A percentile compares a stretch with the other conserved stretches of the same genome.
Conservation (phyloP, 106 monocot genomes). For the Dioscorea dumetorum region DNA sequence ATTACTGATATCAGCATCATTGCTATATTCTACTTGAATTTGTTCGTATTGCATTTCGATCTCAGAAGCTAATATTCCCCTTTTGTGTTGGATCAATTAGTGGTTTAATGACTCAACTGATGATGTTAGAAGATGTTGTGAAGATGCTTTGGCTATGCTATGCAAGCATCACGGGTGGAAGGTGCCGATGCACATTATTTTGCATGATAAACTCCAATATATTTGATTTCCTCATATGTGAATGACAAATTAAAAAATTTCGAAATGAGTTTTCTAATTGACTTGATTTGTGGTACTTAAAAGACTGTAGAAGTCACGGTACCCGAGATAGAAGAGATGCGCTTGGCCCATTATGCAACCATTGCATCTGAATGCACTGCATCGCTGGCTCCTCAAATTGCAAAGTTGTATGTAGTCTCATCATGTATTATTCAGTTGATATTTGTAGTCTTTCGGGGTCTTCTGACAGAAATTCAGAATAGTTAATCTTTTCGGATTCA, state of each 20-base stretch:
- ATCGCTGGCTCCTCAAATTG: slow-evolving; percentile 54
- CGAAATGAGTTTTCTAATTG: no score
- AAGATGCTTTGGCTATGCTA: slow-evolving; percentile 51
- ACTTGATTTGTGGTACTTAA: background rate
- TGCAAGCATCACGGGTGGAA: slow-evolving; percentile 68
- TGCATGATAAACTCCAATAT: no score
- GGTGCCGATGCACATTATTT: slow-evolving; percentile 20
- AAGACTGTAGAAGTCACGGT: slow-evolving; percentile 73
- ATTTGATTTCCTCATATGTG: no score
- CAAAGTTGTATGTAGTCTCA: slow-evolving; percentile 45
- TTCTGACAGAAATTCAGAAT: no score
- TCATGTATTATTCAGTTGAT: background rate
- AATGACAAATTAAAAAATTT: no score
- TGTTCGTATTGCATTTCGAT: no score
- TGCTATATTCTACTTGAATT: background rate
- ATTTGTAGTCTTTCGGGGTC: background rate
- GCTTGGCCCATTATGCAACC: slow-evolving; percentile 79
- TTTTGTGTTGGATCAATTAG: slow-evolving; percentile 26
- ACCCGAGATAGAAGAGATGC: slow-evolving; percentile 95
- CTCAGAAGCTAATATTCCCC: no score
- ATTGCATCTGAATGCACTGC: slow-evolving; percentile 83
- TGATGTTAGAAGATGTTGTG: slow-evolving; percentile 68
- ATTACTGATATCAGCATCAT: background rate
- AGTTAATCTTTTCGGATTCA: no score
- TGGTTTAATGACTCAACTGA: slow-evolving; percentile 83